Conservation (phyloP, 257 asterid species). For the Striga asiatica region DNA sequence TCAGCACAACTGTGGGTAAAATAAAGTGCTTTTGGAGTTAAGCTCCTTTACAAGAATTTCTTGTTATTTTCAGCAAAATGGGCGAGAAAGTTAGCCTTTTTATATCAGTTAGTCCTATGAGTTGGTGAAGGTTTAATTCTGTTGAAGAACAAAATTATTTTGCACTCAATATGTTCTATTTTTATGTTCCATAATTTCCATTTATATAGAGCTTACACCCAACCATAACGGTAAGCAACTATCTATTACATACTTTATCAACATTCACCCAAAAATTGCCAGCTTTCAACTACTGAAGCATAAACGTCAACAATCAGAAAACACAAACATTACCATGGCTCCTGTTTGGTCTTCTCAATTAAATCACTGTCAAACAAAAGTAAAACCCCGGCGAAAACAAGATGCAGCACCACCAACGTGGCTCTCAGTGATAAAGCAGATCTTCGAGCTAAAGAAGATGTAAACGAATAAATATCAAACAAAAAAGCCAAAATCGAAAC, state of each 20-base stretch:
- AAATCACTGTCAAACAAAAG: conserved; percentile 56
- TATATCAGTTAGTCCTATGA: no score
- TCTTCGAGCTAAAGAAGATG: conserved; percentile 56
- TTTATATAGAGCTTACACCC: not conserved
- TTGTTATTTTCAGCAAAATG: not conserved
- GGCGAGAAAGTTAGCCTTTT: not conserved
- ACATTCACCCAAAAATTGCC: conserved; percentile 11
- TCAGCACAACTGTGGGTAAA: not conserved
- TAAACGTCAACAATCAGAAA: not conserved
- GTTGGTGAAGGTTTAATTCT: not conserved
- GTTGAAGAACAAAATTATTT: not conserved
- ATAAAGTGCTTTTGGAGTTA: not conserved
- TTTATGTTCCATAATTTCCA: no score
- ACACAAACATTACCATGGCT: conserved; percentile 54
- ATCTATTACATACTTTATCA: conserved; percentile 8
- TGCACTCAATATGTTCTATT: not conserved
- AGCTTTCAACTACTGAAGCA: not conserved
- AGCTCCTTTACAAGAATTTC: not conserved
- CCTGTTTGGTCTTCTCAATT: conserved; percentile 42
- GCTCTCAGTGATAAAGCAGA: conserved; percentile 56
- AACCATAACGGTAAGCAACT: conserved; percentile 9
- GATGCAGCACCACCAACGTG: conserved; percentile 79
- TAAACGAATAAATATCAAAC: conserved; percentile 1
- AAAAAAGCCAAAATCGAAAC: not conserved
- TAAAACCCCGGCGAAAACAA: conserved; percentile 46